Conservation (phyloP, 257 asterid genomes). For the Plectranthus barbatus region DNA sequence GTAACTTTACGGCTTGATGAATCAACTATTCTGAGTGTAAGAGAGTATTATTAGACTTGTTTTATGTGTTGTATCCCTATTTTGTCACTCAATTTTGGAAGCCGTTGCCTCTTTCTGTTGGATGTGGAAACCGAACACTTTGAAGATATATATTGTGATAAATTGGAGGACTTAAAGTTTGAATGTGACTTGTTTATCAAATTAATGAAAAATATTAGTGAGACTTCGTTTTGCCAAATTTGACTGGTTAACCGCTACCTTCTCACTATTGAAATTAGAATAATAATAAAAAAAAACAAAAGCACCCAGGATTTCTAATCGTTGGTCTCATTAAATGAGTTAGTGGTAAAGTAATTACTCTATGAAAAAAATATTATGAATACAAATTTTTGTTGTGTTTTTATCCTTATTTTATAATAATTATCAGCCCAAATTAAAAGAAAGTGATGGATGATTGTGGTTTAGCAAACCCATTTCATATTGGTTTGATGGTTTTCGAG, state of each 20-base stretch:
- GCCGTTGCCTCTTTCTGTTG: constrained; percentile 6
- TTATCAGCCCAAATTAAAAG: neutral
- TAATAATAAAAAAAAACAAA: neutral
- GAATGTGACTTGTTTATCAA: neutral
- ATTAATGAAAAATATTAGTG: neutral
- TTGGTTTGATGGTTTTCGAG: neutral
- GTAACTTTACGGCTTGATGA: constrained; percentile 24
- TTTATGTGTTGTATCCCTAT: neutral
- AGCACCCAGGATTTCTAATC: neutral
- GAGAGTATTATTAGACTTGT: constrained; percentile 13
- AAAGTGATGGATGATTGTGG: neutral
- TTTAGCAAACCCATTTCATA: neutral
- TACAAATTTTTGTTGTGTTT: neutral
- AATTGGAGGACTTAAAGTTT: neutral
- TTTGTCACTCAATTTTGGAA: neutral
- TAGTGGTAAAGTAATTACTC: neutral
- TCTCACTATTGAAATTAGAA: neutral
- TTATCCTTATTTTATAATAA: neutral
- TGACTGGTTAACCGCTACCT: constrained; percentile 1
- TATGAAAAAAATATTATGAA: neutral
- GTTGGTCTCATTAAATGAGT: constrained; percentile 2
- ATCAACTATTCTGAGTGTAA: constrained; percentile 36
- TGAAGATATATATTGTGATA: neutral
- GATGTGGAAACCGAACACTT: constrained; percentile 2
- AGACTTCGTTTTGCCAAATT: neutral